Conservation (phyloP, 495 filamentous ascomycete genomes). For the Annulohypoxylon moriforme region DNA sequence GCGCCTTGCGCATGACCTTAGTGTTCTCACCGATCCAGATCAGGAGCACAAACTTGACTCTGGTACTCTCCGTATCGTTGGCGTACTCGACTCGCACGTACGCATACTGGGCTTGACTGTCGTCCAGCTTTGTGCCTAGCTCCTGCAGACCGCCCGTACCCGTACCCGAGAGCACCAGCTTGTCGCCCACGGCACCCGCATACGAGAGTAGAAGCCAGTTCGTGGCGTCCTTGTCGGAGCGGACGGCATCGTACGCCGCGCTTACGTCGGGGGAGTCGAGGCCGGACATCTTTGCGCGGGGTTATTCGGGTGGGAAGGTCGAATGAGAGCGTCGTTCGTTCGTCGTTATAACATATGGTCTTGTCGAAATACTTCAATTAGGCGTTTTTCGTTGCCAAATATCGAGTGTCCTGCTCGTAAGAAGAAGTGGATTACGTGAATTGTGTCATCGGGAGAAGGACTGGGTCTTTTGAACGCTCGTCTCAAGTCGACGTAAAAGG, state of each 20-base stretch:
- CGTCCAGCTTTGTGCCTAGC: slow-evolving; percentile 58
- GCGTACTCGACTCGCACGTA: slow-evolving; percentile 69
- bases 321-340: slow-evolving; percentile 4
- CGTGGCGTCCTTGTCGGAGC: slow-evolving; percentile 65
- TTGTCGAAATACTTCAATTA: background rate
- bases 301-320: slow-evolving; percentile 2
- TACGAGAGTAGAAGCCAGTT: slow-evolving; percentile 70
- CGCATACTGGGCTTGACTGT: slow-evolving; percentile 65
- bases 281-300: slow-evolving; percentile 56
- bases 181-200: slow-evolving; percentile 57
- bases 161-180: slow-evolving; percentile 58
- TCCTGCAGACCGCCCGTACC: slow-evolving; percentile 64
- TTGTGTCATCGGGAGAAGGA: slow-evolving; percentile 1
- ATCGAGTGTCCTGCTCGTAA: slow-evolving; percentile 26
- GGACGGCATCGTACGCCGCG: slow-evolving; percentile 62
- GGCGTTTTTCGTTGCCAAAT: slow-evolving; percentile 17
- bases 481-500: slow-evolving; percentile 17
- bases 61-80: slow-evolving; percentile 67
- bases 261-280: slow-evolving; percentile 59
- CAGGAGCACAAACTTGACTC: slow-evolving; percentile 68
- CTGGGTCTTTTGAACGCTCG: slow-evolving; percentile 13
- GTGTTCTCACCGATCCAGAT: slow-evolving; percentile 67
- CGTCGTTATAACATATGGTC: slow-evolving; percentile 37
- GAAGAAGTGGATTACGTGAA: slow-evolving; percentile 4
- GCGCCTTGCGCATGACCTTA: slow-evolving; percentile 69